These are phyloP conservation scores for Aspergillus taichungensis DNA, from an alignment of 495 filamentous ascomycete genomes.

Conservation along the genomic window DNA sequence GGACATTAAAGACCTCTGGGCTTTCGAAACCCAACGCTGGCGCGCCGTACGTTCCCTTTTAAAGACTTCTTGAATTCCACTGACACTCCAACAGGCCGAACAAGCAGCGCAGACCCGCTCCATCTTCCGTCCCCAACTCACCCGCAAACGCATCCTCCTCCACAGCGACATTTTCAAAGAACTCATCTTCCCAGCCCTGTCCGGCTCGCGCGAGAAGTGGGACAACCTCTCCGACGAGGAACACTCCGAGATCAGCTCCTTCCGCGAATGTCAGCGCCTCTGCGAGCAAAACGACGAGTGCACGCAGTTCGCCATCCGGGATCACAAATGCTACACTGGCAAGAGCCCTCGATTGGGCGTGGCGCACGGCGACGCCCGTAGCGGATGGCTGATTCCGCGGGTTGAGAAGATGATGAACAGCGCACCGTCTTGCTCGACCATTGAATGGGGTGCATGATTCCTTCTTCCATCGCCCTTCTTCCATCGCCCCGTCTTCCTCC, in stretches of 20 bases:
- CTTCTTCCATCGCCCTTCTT: slow-evolving; percentile 1
- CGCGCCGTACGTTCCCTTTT: slow-evolving; percentile 18
- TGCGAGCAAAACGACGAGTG: slow-evolving; percentile 23
- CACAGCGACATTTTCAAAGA: slow-evolving; percentile 39
- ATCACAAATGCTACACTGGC: slow-evolving; percentile 25
- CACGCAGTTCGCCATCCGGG: slow-evolving; percentile 30
- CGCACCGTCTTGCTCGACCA: slow-evolving; percentile 22
- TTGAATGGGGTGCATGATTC: slow-evolving; percentile 21
- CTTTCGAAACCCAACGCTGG: slow-evolving; percentile 34
- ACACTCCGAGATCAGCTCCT: slow-evolving; percentile 19
- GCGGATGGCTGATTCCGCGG: slow-evolving; percentile 28
- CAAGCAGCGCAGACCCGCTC: slow-evolving; percentile 2
- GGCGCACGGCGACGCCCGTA: slow-evolving; percentile 15
- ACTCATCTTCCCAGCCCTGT: slow-evolving; percentile 31
- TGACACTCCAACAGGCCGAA: not conserved
- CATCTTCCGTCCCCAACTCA: slow-evolving; percentile 8
- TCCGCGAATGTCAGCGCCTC: slow-evolving; percentile 27
- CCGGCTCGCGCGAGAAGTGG: slow-evolving; percentile 27
- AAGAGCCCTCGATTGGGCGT: slow-evolving; percentile 25
- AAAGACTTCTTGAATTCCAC: not conserved
- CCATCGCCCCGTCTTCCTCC: not conserved
- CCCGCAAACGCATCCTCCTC: slow-evolving; percentile 27
- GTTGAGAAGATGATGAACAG: slow-evolving; percentile 25
- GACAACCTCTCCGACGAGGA: slow-evolving; percentile 37
- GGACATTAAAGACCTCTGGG: slow-evolving; percentile 32